Evolutionary conservation across 805 yeast species (phyloP).

Genomic region (Ogataea wickerhamii): DNA sequence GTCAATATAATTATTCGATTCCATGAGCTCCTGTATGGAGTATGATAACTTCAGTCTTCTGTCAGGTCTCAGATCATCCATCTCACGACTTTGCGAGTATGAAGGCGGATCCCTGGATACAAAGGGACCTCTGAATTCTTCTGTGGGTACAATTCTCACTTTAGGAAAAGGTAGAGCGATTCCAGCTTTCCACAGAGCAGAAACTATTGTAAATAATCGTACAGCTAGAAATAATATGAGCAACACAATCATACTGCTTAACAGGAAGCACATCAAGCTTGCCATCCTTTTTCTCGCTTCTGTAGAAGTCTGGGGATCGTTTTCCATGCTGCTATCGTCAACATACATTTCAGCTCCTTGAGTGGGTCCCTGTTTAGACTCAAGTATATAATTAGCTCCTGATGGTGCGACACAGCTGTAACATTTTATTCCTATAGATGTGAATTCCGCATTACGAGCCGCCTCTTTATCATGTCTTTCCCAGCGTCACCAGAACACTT

Average conservation of each 20-base stretch:
- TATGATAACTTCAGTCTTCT: slow-evolving; percentile 13
- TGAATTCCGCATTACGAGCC: no score
- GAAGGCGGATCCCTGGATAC: slow-evolving; percentile 10
- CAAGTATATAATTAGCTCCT: no score
- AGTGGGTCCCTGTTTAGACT: no score
- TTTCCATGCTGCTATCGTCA: background rate
- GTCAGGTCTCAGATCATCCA: slow-evolving; percentile 7
- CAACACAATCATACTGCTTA: slow-evolving; percentile 5
- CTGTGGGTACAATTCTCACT: background rate
- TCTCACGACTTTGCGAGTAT: slow-evolving; percentile 11
- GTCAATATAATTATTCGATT: slow-evolving; percentile 11
- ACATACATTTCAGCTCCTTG: background rate
- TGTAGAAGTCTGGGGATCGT: background rate
- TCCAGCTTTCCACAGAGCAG: background rate
- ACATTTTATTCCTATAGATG: no score
- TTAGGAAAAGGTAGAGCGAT: background rate
- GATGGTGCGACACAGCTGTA: no score
- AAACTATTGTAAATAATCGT: slow-evolving; percentile 5
- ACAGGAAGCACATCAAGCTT: slow-evolving; percentile 9
- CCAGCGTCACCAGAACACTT: no score
- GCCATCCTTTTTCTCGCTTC: slow-evolving; percentile 4
- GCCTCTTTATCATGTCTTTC: background rate
- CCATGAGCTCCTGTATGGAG: slow-evolving; percentile 13
- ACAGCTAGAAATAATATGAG: slow-evolving; percentile 10
- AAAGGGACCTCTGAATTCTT: background rate